Percentiles rank a stretch among this genome's conserved stretches.
Conservation (phyloP, 2,329 filamentous ascomycete genomes). For the Meredithiella fracta region DNA sequence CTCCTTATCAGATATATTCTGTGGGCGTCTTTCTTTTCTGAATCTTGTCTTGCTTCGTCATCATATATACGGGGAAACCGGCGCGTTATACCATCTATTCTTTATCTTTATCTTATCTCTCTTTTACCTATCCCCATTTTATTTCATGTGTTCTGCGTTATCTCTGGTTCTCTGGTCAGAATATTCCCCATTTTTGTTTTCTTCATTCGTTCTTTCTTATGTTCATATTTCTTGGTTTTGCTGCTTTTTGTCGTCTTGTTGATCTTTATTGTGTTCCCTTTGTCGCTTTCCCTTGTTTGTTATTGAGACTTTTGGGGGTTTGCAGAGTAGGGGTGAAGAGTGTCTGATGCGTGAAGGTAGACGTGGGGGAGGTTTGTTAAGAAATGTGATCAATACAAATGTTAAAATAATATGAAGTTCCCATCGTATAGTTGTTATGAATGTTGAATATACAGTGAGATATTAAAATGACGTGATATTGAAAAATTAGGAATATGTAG, state of each 20-base stretch:
- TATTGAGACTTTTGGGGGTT: background rate
- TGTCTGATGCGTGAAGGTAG: background rate
- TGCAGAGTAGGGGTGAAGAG: background rate
- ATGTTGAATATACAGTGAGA: too few relatives aligned
- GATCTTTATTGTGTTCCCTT: constrained; percentile 7
- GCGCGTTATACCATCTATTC: constrained; percentile 15
- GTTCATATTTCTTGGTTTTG: constrained; percentile 11
- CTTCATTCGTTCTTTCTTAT: constrained; percentile 14
- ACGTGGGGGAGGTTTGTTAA: too few relatives aligned
- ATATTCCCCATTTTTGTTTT: constrained; percentile 9
- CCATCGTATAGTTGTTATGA: too few relatives aligned
- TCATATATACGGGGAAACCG: constrained; percentile 10
- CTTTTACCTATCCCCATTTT: constrained; percentile 11
- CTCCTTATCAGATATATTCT: too few relatives aligned
- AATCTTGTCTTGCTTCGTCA: constrained; percentile 6
- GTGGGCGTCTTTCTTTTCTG: background rate
- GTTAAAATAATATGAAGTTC: background rate
- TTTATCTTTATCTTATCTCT: constrained; percentile 10
- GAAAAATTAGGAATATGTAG: too few relatives aligned
- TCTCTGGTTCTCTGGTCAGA: background rate
- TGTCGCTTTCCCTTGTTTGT: background rate
- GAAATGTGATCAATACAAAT: background rate
- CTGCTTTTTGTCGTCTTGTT: constrained; percentile 14
- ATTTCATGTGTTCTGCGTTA: constrained; percentile 7
- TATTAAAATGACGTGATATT: too few relatives aligned